Evolutionary conservation across 352 stramenopile species (phyloP).

Genomic region (Phytophthora macrochlamydospora): DNA sequence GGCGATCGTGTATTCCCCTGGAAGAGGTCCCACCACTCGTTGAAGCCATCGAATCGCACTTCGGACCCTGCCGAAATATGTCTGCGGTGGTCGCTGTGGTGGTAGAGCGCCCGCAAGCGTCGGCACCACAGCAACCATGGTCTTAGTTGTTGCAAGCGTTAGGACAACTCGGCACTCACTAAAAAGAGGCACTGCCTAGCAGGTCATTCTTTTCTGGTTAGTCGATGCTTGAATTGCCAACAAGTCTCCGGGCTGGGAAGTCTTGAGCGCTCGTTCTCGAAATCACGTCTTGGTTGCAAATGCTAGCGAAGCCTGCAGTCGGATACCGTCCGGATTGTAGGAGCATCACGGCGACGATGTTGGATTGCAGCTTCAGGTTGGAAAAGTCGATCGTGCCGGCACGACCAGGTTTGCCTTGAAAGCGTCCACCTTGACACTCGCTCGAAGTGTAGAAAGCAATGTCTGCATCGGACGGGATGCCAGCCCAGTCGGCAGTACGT

Average conservation of each 20-base stretch:
- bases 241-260: too few species aligned
- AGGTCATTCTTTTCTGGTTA: too few species aligned
- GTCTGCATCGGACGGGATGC: constrained; percentile 10
- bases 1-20: not conserved
- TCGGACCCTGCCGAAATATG: too few species aligned
- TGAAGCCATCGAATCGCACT: too few species aligned
- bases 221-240: too few species aligned
- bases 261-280: not conserved
- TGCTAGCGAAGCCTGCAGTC: constrained; percentile 8
- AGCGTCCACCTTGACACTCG: constrained; percentile 15
- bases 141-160: too few species aligned
- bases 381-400: constrained; percentile 19
- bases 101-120: too few species aligned
- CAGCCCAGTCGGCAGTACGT: constrained; percentile 15
- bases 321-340: constrained; percentile 26
- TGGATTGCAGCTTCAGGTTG: constrained; percentile 3
- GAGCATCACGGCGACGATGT: constrained; percentile 27
- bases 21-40: too few species aligned
- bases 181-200: too few species aligned
- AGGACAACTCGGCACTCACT: too few species aligned
- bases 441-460: constrained; percentile 15
- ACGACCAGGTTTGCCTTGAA: not conserved
- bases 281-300: constrained; percentile 10
- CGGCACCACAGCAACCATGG: too few species aligned
- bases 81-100: too few species aligned